Conservation (phyloP, 306 rosid genomes). For the Purshia tridentata region DNA sequence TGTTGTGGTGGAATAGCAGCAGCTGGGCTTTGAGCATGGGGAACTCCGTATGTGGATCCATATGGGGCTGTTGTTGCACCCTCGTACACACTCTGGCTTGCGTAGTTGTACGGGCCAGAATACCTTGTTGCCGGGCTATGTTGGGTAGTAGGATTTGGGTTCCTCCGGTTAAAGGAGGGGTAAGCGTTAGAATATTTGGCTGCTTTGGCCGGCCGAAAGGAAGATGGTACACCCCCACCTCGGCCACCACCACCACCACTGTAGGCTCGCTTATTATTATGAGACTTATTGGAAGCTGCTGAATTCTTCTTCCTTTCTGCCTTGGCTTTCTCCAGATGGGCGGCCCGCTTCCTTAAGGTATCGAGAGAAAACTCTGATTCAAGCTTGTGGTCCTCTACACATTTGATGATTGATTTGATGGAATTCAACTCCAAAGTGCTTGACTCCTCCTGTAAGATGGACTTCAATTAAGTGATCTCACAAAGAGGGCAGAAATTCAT, state of each 20-base stretch:
- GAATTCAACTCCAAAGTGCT: constrained; percentile 59
- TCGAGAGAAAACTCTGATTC: constrained; percentile 66
- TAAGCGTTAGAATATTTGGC: constrained; percentile 44
- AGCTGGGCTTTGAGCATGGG: constrained; percentile 52
- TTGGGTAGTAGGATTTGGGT: constrained; percentile 51
- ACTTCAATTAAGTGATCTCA: constrained; percentile 21
- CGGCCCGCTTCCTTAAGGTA: constrained; percentile 48
- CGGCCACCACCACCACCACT: constrained; percentile 33
- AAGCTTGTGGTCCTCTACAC: constrained; percentile 85
- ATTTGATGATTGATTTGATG: constrained; percentile 61
- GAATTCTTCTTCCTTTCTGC: constrained; percentile 64
- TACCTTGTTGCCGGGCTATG: constrained; percentile 60
- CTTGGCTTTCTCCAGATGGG: constrained; percentile 55
- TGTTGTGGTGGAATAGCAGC: constrained; percentile 59
- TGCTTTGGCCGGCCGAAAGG: constrained; percentile 59
- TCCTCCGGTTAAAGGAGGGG: constrained; percentile 55
- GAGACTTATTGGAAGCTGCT: constrained; percentile 40
- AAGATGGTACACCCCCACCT: constrained; percentile 38
- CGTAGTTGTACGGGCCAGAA: constrained; percentile 51
- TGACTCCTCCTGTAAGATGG: constrained; percentile 60
- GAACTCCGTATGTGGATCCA: constrained; percentile 47
- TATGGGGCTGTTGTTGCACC: constrained; percentile 48
- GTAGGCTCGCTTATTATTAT: constrained; percentile 51
- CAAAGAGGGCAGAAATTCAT: constrained; percentile 7
- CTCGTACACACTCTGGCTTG: constrained; percentile 49